Conservation (phyloP, 1,284 basidiomycete species). For the Cryptococcus sp. region DNA sequence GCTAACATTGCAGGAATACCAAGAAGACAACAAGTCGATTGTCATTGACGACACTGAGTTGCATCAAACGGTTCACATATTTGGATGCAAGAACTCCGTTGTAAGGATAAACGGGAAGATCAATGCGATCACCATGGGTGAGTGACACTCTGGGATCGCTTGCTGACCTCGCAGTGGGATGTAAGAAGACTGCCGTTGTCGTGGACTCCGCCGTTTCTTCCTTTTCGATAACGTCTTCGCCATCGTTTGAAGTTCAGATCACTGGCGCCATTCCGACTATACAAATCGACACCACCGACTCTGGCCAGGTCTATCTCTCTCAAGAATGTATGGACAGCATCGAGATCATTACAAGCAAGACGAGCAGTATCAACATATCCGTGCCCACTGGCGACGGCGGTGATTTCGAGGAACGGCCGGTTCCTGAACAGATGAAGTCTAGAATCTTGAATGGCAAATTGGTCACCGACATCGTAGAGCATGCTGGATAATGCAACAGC, state of each 20-base stretch:
- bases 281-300: constrained; percentile 91
- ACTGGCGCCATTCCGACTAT: constrained; percentile 88
- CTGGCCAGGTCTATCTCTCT: constrained; percentile 91
- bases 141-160: constrained; percentile 37
- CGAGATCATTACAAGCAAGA: constrained; percentile 95
- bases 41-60: constrained; percentile 77
- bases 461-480: constrained; percentile 85
- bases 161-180: constrained; percentile 66
- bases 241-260: constrained; percentile 91
- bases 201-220: constrained; percentile 90
- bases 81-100: constrained; percentile 86
- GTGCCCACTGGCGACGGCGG: constrained; percentile 83
- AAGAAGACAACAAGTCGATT: constrained; percentile 78
- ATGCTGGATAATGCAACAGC: constrained; percentile 62
- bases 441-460: constrained; percentile 80
- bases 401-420: constrained; percentile 82
- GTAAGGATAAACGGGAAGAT: constrained; percentile 90
- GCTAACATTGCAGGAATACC: constrained; percentile 70
- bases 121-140: constrained; percentile 89
- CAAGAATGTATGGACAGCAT: constrained; percentile 68
- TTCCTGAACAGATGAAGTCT: constrained; percentile 96
- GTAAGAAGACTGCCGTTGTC: constrained; percentile 83
- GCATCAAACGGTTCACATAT: constrained; percentile 86
- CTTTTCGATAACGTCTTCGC: constrained; percentile 83
- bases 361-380: constrained; percentile 89